Evolutionary conservation across 768 basidiomycete species (phyloP), one percentile per base, ranked within the genome.

Genomic region (Roridomyces roridus): DNA sequence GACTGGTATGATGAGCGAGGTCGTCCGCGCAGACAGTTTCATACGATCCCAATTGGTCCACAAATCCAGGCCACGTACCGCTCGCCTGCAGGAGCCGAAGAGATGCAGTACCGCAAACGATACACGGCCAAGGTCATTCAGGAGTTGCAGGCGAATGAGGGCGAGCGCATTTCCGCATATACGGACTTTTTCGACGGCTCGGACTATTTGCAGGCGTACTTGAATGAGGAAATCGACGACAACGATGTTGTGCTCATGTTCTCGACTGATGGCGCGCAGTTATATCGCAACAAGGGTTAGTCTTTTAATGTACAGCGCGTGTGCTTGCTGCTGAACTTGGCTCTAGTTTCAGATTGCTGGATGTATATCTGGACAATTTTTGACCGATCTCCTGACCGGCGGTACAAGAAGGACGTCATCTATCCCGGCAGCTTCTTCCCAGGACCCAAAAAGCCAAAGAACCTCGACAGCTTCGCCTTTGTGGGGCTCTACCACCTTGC

Each of bases 301-400:
- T 74, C 79, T 45, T 68, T n/a, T n/a, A n/a, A n/a, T n/a, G n/a
- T n/a, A n/a, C n/a, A n/a, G n/a, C n/a, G n/a, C n/a, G n/a, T n/a
- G n/a, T n/a, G n/a, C n/a, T n/a, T n/a, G n/a, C n/a, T n/a, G n/a
- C n/a, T n/a, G n/a, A n/a, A n/a, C 64, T 7, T 79, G 76, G 77
- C 77, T 80, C 15, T 66, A 44, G 1, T 69, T 75, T 5, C n/a
- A n/a, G n/a, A n/a, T n/a, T n/a, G n/a, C n/a, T n/a, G n/a, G n/a
- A n/a, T n/a, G n/a, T n/a, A n/a, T n/a, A n/a, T n/a, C n/a, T 78
- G 71, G 72, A 58, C 74, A 12, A 45, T 76, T 11, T 34, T 56
- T 0, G 66, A 77, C 45, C 68, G 60, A 21, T 14, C 52, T 34
- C 74, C 71, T 7, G 57, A 58, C 14, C 37, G 46, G 4, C 65